A percentile compares a stretch with the other conserved stretches of the same genome.
Evolutionary conservation across 2,329 filamentous ascomycete genomes (phyloP).

Genomic region (Erysiphe pisi): DNA sequence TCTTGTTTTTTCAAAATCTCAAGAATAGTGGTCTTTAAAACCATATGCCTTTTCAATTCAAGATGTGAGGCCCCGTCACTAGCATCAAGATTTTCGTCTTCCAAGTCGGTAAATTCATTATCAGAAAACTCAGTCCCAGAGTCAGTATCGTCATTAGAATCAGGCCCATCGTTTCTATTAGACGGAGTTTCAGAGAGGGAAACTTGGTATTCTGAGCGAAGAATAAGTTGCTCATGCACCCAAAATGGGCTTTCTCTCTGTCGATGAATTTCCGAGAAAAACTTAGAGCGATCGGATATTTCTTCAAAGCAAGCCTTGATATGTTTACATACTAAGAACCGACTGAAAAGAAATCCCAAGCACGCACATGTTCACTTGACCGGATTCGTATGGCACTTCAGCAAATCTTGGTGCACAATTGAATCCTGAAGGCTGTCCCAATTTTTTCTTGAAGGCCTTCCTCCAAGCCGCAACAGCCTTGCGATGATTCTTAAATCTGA

Average conservation of each 20-base stretch:
- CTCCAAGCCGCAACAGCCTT: background rate
- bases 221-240: too few relatives aligned
- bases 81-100: too few relatives aligned
- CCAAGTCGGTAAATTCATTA: too few relatives aligned
- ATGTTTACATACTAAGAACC: background rate
- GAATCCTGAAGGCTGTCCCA: background rate
- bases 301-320: background rate
- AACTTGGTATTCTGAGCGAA: too few relatives aligned
- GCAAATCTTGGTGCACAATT: background rate
- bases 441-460: background rate
- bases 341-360: background rate
- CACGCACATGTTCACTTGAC: background rate
- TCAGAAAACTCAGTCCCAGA: too few relatives aligned
- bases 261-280: background rate
- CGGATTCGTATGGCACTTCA: background rate
- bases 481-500: background rate
- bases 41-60: background rate
- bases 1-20: background rate
- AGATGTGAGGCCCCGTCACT: too few relatives aligned
- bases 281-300: background rate
- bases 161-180: too few relatives aligned
- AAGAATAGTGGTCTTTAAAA: background rate
- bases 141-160: too few relatives aligned
- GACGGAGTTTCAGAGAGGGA: too few relatives aligned
- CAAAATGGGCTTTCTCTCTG: too few relatives aligned